Base-by-base conservation (phyloP, 2,329 filamentous ascomycete species). In the Amauroascus verrucosus region DNA sequence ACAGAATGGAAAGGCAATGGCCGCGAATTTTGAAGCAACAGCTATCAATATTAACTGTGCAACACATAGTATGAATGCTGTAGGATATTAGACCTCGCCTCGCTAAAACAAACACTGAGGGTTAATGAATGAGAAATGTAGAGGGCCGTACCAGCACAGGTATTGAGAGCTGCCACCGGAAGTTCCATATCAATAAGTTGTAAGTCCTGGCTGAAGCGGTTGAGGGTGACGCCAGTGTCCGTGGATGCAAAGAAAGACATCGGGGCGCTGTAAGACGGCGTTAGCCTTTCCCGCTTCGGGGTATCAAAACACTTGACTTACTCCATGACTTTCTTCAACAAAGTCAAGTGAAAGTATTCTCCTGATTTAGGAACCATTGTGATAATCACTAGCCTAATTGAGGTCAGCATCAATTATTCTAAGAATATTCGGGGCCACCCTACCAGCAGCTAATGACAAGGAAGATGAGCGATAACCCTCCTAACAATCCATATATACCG, bases 1-100 rank as follows among this genome's bases (percentile, higher is more conserved):
- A 20, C 62, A 40, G 30, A 65, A 55, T 1, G 65, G 63, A 6
- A 64, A 54, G 0, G 61, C 61, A 7, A 64, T 47, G 5, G 65
- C 61, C 30, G 67, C 50, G 33, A 65, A 66, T 7, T n/a, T 45
- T 5, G 41, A 45, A 28, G 8, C 41, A 8, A n/a, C 16, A n/a
- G 8, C 11, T n/a, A 45, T n/a, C n/a, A 45, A n/a, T 45, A 45
- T 28, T n/a, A n/a, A 7, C 16, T 45, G 41, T 4, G 41, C 41
- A n/a, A 37, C 14, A n/a, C 33, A 37, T 32, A 32, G 30, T 32
- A 32, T 32, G 30, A 32, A 32, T 11, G 30, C 30, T 32, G 11
- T 6, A 32, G 30, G 11, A 32, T 6, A 32, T 32, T 32, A 32
- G 30, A 32, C 11, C 30, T 6, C 6, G 30, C 30, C 30, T n/a